phyloP scores from a whole-genome alignment of 495 filamentous ascomycete species.

The Durotheca rogersii region DNA sequence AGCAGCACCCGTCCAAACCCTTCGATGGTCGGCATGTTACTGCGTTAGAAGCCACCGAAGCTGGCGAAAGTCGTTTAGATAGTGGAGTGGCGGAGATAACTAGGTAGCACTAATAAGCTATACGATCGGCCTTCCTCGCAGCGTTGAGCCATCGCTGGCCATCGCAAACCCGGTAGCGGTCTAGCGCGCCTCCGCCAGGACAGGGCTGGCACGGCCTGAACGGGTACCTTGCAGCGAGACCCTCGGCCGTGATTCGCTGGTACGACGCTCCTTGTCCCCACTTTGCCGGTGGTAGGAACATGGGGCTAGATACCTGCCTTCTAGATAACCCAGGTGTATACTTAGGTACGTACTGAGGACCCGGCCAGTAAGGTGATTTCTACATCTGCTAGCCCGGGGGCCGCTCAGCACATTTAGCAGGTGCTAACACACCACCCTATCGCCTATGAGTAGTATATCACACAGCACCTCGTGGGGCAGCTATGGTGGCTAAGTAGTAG shows the following conservation, averaged over 20 bases:
- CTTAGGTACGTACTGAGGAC: conserved; percentile 27
- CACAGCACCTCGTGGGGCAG: no score
- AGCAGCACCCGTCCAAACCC: no score
- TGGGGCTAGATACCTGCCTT: no score
- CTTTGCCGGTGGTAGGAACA: conserved; percentile 20
- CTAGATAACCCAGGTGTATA: no score
- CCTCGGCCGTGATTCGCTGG: conserved; percentile 21
- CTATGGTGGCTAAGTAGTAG: no score
- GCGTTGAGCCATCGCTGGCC: conserved; percentile 1
- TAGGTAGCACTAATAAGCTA: conserved; percentile 24
- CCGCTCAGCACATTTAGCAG: no score
- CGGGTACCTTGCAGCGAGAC: conserved; percentile 36
- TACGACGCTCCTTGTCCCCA: conserved; percentile 23
- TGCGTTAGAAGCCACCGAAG: no score
- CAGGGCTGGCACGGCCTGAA: conserved; percentile 24
- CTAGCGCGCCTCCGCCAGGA: conserved; percentile 8
- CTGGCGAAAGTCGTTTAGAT: background rate
- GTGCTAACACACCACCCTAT: no score
- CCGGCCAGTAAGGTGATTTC: background rate
- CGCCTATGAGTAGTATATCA: no score
- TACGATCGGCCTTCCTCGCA: conserved; percentile 28
- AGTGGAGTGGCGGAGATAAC: background rate
- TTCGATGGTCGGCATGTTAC: no score
- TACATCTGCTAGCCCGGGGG: no score
- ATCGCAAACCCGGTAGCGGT: conserved; percentile 19